Conservation (phyloP, 2,329 filamentous ascomycete species). For the Penicillium sp. region DNA sequence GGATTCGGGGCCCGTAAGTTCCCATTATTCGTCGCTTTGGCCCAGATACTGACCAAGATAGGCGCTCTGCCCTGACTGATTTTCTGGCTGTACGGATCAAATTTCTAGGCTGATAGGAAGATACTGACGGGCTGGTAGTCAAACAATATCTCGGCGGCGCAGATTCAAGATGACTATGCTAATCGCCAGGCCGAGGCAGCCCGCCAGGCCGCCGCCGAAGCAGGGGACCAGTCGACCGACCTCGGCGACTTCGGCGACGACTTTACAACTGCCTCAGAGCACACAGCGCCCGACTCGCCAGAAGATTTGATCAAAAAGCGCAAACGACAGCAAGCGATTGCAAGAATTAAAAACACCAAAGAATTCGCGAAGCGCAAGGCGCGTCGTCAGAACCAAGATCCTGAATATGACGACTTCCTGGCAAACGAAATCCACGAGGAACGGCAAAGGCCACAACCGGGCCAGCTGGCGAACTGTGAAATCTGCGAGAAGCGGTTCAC, state of each 20-base stretch:
- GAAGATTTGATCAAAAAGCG: constrained; percentile 55
- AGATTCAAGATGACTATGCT: constrained; percentile 63
- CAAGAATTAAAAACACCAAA: constrained; percentile 54
- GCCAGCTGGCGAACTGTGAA: constrained; percentile 87
- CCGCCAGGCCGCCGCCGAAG: constrained; percentile 35
- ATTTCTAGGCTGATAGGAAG: neutral
- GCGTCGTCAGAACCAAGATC: constrained; percentile 45
- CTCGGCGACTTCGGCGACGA: constrained; percentile 24
- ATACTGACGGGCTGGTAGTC: constrained; percentile 40
- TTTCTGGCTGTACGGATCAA: constrained; percentile 60
- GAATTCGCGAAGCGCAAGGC: constrained; percentile 49
- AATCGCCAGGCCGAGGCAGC: constrained; percentile 54
- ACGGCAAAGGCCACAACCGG: constrained; percentile 65
- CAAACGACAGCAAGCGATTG: constrained; percentile 55
- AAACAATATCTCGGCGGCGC: constrained; percentile 66
- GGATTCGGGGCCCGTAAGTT: constrained; percentile 50
- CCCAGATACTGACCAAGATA: constrained; percentile 28
- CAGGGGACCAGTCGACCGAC: constrained; percentile 34
- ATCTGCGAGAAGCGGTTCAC: constrained; percentile 85
- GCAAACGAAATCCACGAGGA: constrained; percentile 57
- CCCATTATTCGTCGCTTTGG: neutral
- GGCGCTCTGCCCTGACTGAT: constrained; percentile 68
- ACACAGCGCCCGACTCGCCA: constrained; percentile 15
- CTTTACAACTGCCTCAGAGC: no score
- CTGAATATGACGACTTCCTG: constrained; percentile 51